phyloP scores from a whole-genome alignment of 176 grass and related monocot species.

The Oropetium thomaeum region DNA sequence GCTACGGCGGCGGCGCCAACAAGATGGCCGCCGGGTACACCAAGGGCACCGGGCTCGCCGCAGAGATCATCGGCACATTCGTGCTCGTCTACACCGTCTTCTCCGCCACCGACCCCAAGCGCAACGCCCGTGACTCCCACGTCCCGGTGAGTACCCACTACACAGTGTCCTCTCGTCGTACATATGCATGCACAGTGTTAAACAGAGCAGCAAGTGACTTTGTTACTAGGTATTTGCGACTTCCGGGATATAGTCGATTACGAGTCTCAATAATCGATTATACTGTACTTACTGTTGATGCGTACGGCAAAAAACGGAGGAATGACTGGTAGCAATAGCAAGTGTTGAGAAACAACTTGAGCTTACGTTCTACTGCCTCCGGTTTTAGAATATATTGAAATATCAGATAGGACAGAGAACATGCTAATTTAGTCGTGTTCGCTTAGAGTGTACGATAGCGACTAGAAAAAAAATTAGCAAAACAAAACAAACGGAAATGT shows the following conservation, averaged over 20 bases:
- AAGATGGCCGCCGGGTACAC: slow-evolving; percentile 61
- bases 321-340: background rate
- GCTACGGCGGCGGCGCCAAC: slow-evolving; percentile 84
- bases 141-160: slow-evolving; percentile 51
- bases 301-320: background rate
- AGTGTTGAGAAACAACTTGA: background rate
- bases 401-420: too few relatives aligned
- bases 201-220: background rate
- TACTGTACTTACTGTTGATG: background rate
- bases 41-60: slow-evolving; percentile 73
- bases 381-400: too few relatives aligned
- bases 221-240: background rate
- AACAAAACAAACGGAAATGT: background rate
- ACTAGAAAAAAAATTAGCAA: background rate
- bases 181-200: too few relatives aligned
- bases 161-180: too few relatives aligned
- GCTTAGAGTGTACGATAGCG: background rate
- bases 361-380: background rate
- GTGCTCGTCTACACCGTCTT: slow-evolving; percentile 97
- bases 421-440: background rate
- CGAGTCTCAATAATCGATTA: too few relatives aligned
- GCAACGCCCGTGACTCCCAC: slow-evolving; percentile 78
- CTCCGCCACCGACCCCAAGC: slow-evolving; percentile 90
- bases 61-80: slow-evolving; percentile 98
- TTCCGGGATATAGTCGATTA: background rate